Conservation (phyloP, 495 filamentous ascomycete species). For the Podospora anserina region DNA sequence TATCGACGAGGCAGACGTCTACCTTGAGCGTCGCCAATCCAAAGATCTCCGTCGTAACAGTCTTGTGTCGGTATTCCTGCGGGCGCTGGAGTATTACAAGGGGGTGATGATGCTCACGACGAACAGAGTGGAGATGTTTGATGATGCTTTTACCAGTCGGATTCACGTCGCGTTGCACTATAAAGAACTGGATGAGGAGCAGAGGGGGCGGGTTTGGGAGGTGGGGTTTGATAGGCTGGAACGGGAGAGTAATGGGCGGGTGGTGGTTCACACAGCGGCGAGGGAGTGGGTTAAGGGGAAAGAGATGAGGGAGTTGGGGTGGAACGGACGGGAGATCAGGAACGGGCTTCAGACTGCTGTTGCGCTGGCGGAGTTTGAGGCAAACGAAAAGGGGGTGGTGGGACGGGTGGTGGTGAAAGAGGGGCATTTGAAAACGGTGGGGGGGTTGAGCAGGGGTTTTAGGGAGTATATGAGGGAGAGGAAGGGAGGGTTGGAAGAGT, state of each 20-base stretch:
- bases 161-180: conserved; percentile 47
- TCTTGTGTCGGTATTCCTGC: conserved; percentile 62
- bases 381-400: conserved; percentile 30
- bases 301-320: conserved; percentile 31
- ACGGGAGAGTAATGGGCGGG: conserved; percentile 3
- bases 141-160: conserved; percentile 41
- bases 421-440: conserved; percentile 36
- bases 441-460: conserved; percentile 42
- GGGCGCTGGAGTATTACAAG: conserved; percentile 43
- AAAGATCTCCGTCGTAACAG: conserved; percentile 74
- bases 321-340: conserved; percentile 44
- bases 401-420: conserved; percentile 32
- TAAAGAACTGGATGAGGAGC: conserved; percentile 31
- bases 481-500: not conserved
- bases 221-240: conserved; percentile 40
- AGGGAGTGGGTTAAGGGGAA: not conserved
- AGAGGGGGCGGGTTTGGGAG: conserved; percentile 39
- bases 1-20: conserved; percentile 47
- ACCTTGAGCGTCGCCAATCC: conserved; percentile 62
- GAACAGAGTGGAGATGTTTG: conserved; percentile 44
- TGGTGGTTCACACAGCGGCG: not conserved
- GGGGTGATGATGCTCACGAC: conserved; percentile 44
- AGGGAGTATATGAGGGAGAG: conserved; percentile 30
- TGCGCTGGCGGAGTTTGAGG: conserved; percentile 43
- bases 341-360: conserved; percentile 46